Evolutionary conservation across 1,284 basidiomycete species (phyloP), one percentile per base, ranked within the genome.

Genomic region (Irpex lacteus): DNA sequence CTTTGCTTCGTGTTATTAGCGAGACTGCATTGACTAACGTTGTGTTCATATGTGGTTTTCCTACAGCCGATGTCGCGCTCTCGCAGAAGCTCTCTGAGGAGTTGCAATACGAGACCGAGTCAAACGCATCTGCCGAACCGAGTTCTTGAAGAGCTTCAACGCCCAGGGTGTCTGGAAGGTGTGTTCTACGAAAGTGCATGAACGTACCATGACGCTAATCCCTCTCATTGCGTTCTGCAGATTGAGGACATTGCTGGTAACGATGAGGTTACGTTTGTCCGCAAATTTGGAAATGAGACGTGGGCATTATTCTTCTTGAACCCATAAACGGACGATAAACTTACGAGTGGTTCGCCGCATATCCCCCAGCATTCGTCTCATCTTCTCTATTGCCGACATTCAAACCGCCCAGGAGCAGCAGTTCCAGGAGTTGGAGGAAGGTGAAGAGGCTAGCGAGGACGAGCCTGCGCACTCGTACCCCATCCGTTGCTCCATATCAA

Each of bases 211-310:
- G 26, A 26, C 26, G 15, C 40, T 9, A 44, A 9, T 44, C 15
- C 15, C 40, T 44, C 15, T 15, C 40, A 44, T 44, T 44, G 26
- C 26, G 26, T 26, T 5, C 9, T 53, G 19, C 40, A 95, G 86
- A 85, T 98, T 70, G 81, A 87, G 67, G 94, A 98, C 74, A 76
- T 76, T 36, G 70, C 81, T 5, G 93, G 91, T 38, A 85, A 87
- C 56, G 96, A 98, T 76, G 96, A 98, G 75, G 87, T 98, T 44
- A 80, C 85, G 19, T 78, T 99, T 38, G 82, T 80, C 37, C 88
- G 96, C 67, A 89, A 89, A 70, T 98, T 96, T 75, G 96, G 95
- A 68, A 95, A 95, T 73, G 96, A 99, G 80, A 85, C 81, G 94
- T 96, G 70, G 64, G 90, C 82, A n/a, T 19, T 11, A 44, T 52